Conservation (phyloP, 371 early-diverging fungal genomes). For the Rhizopus stolonifer region DNA sequence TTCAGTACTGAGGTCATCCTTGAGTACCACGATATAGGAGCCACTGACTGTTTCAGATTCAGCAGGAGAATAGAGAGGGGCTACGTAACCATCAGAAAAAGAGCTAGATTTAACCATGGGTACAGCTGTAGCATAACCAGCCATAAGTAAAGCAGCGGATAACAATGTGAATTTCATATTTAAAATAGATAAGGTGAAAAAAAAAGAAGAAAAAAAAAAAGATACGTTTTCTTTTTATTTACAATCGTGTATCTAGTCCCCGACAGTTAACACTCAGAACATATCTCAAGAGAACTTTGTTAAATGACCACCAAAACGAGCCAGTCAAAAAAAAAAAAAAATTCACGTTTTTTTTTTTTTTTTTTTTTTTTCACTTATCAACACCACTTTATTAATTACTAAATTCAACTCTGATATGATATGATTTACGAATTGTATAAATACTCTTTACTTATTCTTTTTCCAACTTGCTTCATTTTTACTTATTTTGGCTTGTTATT, state of each 20-base stretch:
- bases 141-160: constrained; percentile 28
- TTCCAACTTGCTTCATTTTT: no score
- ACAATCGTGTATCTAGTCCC: neutral
- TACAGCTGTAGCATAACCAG: constrained; percentile 34
- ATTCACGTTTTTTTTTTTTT: no score
- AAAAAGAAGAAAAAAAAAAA: constrained; percentile 5
- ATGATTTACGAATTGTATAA: no score
- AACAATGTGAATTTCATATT: constrained; percentile 24
- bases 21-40: constrained; percentile 86
- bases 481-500: no score
- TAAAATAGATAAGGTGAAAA: constrained; percentile 1
- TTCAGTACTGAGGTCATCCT: constrained; percentile 45
- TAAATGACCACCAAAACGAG: no score
- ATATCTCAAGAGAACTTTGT: neutral
- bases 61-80: constrained; percentile 63
- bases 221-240: neutral
- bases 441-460: no score
- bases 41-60: constrained; percentile 71
- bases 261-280: no score
- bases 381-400: no score
- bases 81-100: constrained; percentile 41
- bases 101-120: constrained; percentile 31
- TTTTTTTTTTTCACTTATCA: no score
- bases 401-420: no score
- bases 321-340: no score